phyloP scores from a whole-genome alignment of 1,284 basidiomycete species.

The Puccinia brachypodii region DNA sequence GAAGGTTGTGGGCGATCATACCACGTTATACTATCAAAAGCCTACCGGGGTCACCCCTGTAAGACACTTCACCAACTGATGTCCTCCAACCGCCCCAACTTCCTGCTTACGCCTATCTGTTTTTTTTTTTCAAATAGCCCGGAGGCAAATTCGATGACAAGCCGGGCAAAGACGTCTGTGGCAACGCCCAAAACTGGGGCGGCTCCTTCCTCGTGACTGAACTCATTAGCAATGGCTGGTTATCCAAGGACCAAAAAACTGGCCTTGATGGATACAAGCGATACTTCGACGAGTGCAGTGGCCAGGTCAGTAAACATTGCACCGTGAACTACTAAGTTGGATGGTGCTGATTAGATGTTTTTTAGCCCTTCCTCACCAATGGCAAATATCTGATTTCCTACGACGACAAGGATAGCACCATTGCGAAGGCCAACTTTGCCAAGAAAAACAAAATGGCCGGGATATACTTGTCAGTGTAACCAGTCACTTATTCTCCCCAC shows the following conservation, averaged over 20 bases:
- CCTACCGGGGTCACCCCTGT: too few species aligned
- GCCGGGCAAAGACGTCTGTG: constrained; percentile 23
- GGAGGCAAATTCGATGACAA: constrained; percentile 33
- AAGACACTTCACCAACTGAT: too few species aligned
- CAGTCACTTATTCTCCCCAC: neutral
- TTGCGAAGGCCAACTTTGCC: constrained; percentile 26
- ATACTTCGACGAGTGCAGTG: constrained; percentile 37
- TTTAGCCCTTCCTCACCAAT: constrained; percentile 39
- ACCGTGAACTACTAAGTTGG: neutral
- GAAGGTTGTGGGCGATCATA: neutral
- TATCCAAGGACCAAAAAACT: constrained; percentile 24
- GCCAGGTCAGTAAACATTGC: constrained; percentile 4
- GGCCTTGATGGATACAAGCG: constrained; percentile 41
- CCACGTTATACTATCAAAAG: too few species aligned
- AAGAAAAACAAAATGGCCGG: constrained; percentile 16
- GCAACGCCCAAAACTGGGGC: neutral
- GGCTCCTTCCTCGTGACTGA: constrained; percentile 23
- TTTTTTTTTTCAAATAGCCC: neutral
- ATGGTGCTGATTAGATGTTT: neutral
- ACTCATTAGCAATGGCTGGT: constrained; percentile 3
- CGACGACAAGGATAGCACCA: constrained; percentile 35
- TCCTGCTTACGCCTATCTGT: neutral
- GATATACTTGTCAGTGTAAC: constrained; percentile 19
- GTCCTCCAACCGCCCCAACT: too few species aligned
- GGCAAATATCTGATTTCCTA: constrained; percentile 40